phyloP scores from a whole-genome alignment of 1,284 basidiomycete species.

The Vanrija sp. region DNA sequence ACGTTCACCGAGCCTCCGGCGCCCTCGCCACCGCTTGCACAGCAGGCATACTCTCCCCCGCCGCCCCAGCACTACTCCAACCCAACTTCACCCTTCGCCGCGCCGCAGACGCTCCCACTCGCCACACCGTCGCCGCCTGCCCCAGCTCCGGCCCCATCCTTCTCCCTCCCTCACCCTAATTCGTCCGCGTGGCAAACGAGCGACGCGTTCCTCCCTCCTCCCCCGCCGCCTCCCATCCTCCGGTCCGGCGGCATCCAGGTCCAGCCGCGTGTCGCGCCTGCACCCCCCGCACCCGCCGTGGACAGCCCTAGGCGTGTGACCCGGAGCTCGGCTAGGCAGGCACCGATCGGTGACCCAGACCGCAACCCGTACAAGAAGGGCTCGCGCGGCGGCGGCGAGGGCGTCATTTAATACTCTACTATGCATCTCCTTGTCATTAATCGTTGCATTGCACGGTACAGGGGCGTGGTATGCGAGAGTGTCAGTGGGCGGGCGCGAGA shows the following conservation, averaged over 20 bases:
- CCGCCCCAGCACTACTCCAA: slow-evolving; percentile 2
- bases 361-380: slow-evolving; percentile 42
- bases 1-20: slow-evolving; percentile 8
- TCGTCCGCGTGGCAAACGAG: slow-evolving; percentile 41
- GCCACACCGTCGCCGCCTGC: slow-evolving; percentile 10
- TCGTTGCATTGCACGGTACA: no score
- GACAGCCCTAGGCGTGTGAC: slow-evolving; percentile 39
- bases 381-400: slow-evolving; percentile 34
- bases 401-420: slow-evolving; percentile 30
- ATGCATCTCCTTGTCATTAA: no score
- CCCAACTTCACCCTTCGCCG: slow-evolving; percentile 15
- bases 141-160: slow-evolving; percentile 15
- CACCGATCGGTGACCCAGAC: slow-evolving; percentile 37
- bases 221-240: slow-evolving; percentile 41
- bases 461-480: no score
- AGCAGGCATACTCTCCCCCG: slow-evolving; percentile 6
- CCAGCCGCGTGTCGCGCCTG: slow-evolving; percentile 20
- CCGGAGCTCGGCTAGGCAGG: slow-evolving; percentile 25
- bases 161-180: slow-evolving; percentile 36
- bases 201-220: slow-evolving; percentile 45
- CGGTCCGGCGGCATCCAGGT: slow-evolving; percentile 35
- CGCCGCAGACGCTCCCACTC: neutral
- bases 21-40: slow-evolving; percentile 5
- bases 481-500: no score
- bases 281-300: slow-evolving; percentile 8